These are phyloP conservation scores for Royoungia palumana DNA, from an alignment of 768 basidiomycete species.

Conservation along the genomic window DNA sequence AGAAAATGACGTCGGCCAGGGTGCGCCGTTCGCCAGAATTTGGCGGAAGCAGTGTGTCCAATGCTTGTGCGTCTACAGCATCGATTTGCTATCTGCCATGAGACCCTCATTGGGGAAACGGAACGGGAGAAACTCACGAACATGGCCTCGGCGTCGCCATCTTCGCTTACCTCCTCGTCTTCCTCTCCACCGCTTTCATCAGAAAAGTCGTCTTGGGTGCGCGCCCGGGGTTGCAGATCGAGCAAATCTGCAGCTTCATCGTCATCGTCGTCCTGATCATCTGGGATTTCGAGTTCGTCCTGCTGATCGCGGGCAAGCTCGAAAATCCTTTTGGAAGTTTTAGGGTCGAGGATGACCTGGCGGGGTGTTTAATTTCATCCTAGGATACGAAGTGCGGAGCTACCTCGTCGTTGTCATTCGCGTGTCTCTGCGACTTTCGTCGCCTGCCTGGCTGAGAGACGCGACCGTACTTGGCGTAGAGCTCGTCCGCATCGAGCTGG, in stretches of 20 bases:
- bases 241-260: constrained; percentile 29
- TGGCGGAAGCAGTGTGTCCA: constrained; percentile 77
- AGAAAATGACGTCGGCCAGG: constrained; percentile 94
- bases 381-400: constrained; percentile 5
- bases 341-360: constrained; percentile 72
- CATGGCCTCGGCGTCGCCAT: constrained; percentile 52
- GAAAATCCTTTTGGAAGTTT: constrained; percentile 83
- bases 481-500: constrained; percentile 79
- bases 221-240: constrained; percentile 24
- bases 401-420: constrained; percentile 66
- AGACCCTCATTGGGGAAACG: constrained; percentile 3
- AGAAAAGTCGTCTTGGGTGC: constrained; percentile 48
- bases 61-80: constrained; percentile 78
- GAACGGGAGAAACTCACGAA: constrained; percentile 43
- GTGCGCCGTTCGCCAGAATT: constrained; percentile 78
- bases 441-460: constrained; percentile 74
- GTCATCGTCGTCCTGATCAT: constrained; percentile 50
- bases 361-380: constrained; percentile 1
- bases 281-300: constrained; percentile 72
- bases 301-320: constrained; percentile 92
- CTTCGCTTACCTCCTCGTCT: constrained; percentile 17
- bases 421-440: constrained; percentile 50
- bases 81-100: constrained; percentile 70
- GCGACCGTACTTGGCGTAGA: constrained; percentile 72
- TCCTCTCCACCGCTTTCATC: constrained; percentile 50